Conservation (phyloP, 1,284 basidiomycete species). For the Trichosporon coremiiforme region DNA sequence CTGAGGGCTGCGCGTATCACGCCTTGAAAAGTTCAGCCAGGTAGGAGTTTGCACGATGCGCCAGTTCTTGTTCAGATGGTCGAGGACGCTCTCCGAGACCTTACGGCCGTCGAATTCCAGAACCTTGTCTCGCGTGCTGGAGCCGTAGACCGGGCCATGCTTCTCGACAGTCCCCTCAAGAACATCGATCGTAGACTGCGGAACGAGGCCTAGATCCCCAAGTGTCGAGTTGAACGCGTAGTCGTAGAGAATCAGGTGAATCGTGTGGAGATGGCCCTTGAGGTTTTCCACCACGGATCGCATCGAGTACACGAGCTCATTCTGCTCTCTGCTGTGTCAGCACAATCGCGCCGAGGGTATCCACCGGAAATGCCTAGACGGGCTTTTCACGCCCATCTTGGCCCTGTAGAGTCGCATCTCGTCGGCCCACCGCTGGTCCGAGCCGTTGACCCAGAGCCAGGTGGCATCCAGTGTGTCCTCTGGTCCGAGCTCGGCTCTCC, state of each 20-base stretch:
- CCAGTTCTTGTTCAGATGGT: constrained; percentile 29
- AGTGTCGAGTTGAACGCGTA: constrained; percentile 37
- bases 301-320: constrained; percentile 53
- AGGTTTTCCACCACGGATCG: constrained; percentile 48
- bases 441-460: constrained; percentile 55
- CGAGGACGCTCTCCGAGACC: background rate
- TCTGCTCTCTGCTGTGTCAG: constrained; percentile 44
- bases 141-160: background rate
- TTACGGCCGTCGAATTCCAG: background rate
- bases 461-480: constrained; percentile 51
- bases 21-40: constrained; percentile 49
- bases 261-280: constrained; percentile 40
- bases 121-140: background rate
- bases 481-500: constrained; percentile 39
- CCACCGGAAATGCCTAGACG: constrained; percentile 51
- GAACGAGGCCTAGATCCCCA: constrained; percentile 38
- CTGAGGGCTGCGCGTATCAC: constrained; percentile 38
- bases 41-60: constrained; percentile 49
- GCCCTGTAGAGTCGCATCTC: constrained; percentile 38
- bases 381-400: constrained; percentile 40
- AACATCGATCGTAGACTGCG: constrained; percentile 33
- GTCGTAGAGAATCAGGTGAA: constrained; percentile 52
- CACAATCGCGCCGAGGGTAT: background rate
- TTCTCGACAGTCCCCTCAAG: constrained; percentile 28
- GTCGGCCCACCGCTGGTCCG: constrained; percentile 46